Percentiles rank a stretch among this genome's conserved stretches.
Conservation (phyloP, 108 stramenopile genomes). For the Cyclotella choctawhatcheeana region DNA sequence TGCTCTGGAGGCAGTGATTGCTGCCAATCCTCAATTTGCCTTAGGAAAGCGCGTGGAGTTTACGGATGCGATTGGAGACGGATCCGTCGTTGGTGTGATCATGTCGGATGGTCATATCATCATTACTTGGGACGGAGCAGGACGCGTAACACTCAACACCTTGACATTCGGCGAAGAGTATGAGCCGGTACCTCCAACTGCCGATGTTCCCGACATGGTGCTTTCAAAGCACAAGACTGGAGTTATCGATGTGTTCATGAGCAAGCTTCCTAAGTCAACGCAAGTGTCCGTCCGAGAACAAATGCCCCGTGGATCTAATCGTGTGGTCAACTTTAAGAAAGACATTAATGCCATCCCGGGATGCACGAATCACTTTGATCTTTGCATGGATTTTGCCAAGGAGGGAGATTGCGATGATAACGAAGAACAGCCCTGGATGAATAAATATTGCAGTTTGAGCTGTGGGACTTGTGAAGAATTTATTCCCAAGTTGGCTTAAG, state of each 20-base stretch:
- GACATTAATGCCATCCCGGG: conserved; percentile 54
- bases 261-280: conserved; percentile 34
- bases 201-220: conserved; percentile 38
- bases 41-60: conserved; percentile 27
- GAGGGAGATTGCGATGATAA: conserved; percentile 49
- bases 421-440: conserved; percentile 51
- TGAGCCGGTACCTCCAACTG: conserved; percentile 34
- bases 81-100: conserved; percentile 35
- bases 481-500: conserved; percentile 10
- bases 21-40: conserved; percentile 11
- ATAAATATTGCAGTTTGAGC: conserved; percentile 42
- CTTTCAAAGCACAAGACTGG: conserved; percentile 28
- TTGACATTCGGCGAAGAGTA: conserved; percentile 40
- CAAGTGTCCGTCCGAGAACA: conserved; percentile 35
- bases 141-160: conserved; percentile 33
- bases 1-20: conserved; percentile 31
- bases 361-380: conserved; percentile 41
- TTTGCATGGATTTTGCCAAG: conserved; percentile 50
- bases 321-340: conserved; percentile 46
- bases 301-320: conserved; percentile 48
- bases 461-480: conserved; percentile 42
- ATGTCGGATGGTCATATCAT: conserved; percentile 32
- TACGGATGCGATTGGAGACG: conserved; percentile 41
- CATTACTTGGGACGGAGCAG: conserved; percentile 43
- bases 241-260: conserved; percentile 35